Evolutionary conservation across 202 grass and related monocot genomes (phyloP).

Genomic region (Zizania palustris): DNA sequence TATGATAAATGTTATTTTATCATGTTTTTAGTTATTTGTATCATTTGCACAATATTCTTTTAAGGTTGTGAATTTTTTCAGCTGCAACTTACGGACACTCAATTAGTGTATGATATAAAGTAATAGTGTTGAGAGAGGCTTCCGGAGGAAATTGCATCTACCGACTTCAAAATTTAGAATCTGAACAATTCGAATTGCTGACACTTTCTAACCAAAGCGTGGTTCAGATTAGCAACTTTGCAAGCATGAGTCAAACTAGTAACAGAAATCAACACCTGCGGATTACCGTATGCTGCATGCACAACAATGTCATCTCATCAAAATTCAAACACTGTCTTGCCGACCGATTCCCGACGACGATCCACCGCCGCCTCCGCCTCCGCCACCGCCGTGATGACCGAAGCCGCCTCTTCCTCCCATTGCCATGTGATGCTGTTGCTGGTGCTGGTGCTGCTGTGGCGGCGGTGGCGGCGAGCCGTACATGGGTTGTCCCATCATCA

Average conservation of each 20-base stretch:
- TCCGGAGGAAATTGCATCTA: too few relatives aligned
- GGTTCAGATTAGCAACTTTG: constrained; percentile 43
- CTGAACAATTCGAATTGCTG: constrained; percentile 13
- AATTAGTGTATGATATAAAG: too few relatives aligned
- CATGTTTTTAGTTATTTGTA: too few relatives aligned
- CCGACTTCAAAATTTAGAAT: too few relatives aligned
- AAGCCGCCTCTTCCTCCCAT: constrained; percentile 53
- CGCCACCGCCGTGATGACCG: constrained; percentile 33
- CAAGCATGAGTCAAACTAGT: constrained; percentile 2
- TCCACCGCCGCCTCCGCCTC: constrained; percentile 28
- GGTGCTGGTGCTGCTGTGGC: constrained; percentile 34
- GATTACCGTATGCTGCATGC: constrained; percentile 7
- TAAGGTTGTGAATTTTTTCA: too few relatives aligned
- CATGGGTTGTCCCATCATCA: constrained; percentile 87
- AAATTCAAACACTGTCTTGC: constrained; percentile 46
- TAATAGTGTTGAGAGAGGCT: too few relatives aligned
- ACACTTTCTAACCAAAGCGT: constrained; percentile 10
- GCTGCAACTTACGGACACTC: too few relatives aligned
- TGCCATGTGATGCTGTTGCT: constrained; percentile 56
- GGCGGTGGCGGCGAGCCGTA: constrained; percentile 60
- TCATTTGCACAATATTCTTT: too few relatives aligned
- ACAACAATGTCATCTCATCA: too few relatives aligned
- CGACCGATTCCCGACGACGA: constrained; percentile 46
- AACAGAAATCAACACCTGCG: constrained; percentile 13
- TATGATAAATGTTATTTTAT: too few relatives aligned